Evolutionary conservation across 2,329 filamentous ascomycete species (phyloP), one percentile per base, ranked within the genome.

Genomic region (Paecilomyces sp.): DNA sequence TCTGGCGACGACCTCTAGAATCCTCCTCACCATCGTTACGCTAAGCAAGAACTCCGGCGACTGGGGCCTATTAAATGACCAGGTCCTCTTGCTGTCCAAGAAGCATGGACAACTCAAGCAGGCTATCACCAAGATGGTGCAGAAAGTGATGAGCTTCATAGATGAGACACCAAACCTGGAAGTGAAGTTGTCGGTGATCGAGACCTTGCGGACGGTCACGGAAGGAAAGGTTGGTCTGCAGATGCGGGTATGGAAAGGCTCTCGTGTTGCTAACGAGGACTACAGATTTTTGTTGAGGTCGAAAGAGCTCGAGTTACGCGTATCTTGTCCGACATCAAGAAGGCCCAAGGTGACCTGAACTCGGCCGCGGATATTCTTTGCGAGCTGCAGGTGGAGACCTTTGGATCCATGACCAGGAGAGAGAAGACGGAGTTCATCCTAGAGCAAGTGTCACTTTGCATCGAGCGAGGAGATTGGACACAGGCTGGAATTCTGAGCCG

Each of bases 71-170:
- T 85, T 99, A 79, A 97, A 96, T 75, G 94, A 99, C 79, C 94
- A 99, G 80, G 91, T 96, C 64, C 83, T 96, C 69, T 83, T 97
- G 65, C 83, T 99, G 60, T 97, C 94, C 66, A 99, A 99, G 87
- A 99, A 99, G 82, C 94, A 99, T 89, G 91, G 92, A 70, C 94
- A 99, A 82, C 92, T 99, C 73, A 99, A 99, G 79, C 94, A 97
- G 79, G 94, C 94, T 72, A 94, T 92, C 71, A 97, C 94, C 69
- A 94, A 93, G 82, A 99, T 99, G 94, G 92, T 99, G 62, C 94
- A 99, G 82, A 89, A 88, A 55, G 92, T 96, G 63, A 96, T 99
- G 88, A 83, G 82, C 61, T 97, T 97, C 77, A 79, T 99, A 70
- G 89, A 96, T 72, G 86, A 89, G 54, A 92, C 92, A 24, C 92